Evolutionary conservation across 2,329 filamentous ascomycete genomes (phyloP), one percentile per base, ranked within the genome.

Genomic region (Triangularia verruculosa): DNA sequence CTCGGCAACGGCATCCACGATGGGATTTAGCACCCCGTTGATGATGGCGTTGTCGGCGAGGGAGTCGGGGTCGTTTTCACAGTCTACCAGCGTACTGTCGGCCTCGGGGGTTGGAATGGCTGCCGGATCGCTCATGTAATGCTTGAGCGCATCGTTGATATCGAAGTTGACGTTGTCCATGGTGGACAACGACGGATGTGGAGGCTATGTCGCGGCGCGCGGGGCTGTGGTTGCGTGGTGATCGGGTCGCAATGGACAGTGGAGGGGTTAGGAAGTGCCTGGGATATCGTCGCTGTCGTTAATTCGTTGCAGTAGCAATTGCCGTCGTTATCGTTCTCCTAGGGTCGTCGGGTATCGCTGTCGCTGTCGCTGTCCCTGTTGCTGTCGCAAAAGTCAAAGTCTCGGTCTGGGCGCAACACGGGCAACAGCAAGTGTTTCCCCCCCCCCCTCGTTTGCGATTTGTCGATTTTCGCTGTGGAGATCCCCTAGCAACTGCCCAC

Each of bases 121-220:
- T 54, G 88, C 82, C 8, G 95, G 94, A 76, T 98, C 94, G 78
- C 92, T 96, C 85, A 97, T 91, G 79, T 97, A 99, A 76, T 92
- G 86, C 83, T 97, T 97, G 77, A 98, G 89, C 69, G 93, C 92
- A 81, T 97, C 90, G 77, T 97, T 97, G 78, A 99, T 92, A 77
- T 98, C 92, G 80, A 99, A 99, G 73, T 89, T 85, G 75, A 93
- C 85, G 80, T 90, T 90, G 73, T 82, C 89, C 88, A 89, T 89
- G 75, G 73, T 65, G 70, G 76, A 70, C 73, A 72, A 70, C 64
- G 67, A 61, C 66, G 39, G 61, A 57, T 52, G 22, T 57, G 27
- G 65, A 61, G 57, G 61, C 66, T 60, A 62, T n/a, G n/a, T 67
- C 64, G 59, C 57, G 63, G 59, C 39, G 43, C 53, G 57, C 24